These are phyloP conservation scores for Actinomortierella wolfii DNA, from an alignment of 371 early-diverging fungal species.

Conservation along the genomic window DNA sequence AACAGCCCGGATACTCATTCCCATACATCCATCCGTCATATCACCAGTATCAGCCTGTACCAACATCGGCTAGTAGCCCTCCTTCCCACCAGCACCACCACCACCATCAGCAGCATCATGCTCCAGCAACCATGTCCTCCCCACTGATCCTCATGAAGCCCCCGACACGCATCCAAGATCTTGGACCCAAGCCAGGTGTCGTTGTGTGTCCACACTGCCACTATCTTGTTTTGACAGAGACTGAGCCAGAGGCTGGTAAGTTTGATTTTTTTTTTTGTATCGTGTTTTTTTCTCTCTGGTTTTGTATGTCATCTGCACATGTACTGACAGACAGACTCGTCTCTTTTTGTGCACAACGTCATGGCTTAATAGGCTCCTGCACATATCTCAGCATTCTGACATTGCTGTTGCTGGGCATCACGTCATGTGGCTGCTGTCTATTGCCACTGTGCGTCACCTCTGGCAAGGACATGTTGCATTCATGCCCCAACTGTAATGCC, in stretches of 20 bases:
- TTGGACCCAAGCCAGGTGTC: conserved; percentile 22
- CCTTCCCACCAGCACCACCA: too few species aligned
- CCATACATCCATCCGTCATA: conserved; percentile 11
- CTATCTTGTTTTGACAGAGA: conserved; percentile 34
- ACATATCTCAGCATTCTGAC: conserved; percentile 38
- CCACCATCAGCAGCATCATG: conserved; percentile 2
- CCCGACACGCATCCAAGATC: conserved; percentile 30
- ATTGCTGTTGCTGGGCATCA: conserved; percentile 25
- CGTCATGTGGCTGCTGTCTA: conserved; percentile 43
- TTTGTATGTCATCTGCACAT: too few species aligned
- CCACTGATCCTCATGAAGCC: conserved; percentile 30
- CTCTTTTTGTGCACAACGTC: too few species aligned
- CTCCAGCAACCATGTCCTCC: conserved; percentile 11
- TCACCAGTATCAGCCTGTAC: conserved; percentile 23
- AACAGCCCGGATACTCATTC: conserved; percentile 5
- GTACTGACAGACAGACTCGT: too few species aligned
- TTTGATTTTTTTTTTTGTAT: neutral
- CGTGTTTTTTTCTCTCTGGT: neutral
- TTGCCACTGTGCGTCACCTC: conserved; percentile 34
- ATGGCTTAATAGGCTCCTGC: conserved; percentile 41
- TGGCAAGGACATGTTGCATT: conserved; percentile 41
- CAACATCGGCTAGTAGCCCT: too few species aligned
- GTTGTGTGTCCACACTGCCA: conserved; percentile 40
- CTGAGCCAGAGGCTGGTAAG: conserved; percentile 32
- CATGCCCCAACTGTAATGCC: conserved; percentile 38